Percentiles rank a stretch among this genome's conserved stretches.
Evolutionary conservation across 192 early-diverging fungal genomes (phyloP).

Genomic region (Chytriomyces confervae): DNA sequence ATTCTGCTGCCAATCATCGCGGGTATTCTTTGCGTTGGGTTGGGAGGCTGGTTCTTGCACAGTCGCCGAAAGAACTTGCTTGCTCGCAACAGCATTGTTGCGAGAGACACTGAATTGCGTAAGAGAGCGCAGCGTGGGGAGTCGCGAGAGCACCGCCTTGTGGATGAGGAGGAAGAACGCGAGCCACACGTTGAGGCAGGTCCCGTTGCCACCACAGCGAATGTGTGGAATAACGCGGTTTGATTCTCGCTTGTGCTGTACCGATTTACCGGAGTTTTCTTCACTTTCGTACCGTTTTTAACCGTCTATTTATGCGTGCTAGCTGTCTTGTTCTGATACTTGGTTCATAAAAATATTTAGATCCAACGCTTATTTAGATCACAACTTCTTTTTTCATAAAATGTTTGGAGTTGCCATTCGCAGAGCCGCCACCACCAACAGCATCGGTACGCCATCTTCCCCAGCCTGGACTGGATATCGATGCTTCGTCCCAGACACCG

Average conservation of each 20-base stretch:
- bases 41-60: background rate
- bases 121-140: background rate
- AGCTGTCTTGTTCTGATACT: background rate
- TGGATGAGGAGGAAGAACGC: constrained; percentile 16
- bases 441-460: background rate
- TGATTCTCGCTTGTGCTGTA: too few relatives aligned
- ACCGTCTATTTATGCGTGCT: background rate
- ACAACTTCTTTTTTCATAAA: background rate
- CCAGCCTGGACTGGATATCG: background rate
- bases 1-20: constrained; percentile 11
- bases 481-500: background rate
- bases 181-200: too few relatives aligned
- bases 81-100: background rate
- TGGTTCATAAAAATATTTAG: too few relatives aligned
- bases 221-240: too few relatives aligned
- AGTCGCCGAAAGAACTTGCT: constrained; percentile 8
- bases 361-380: background rate
- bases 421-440: background rate
- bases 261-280: too few relatives aligned
- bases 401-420: background rate
- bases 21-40: background rate
- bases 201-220: too few relatives aligned
- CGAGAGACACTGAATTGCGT: background rate
- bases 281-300: too few relatives aligned
- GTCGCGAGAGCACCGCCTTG: background rate